phyloP scores from a whole-genome alignment of 2,329 filamentous ascomycete species.

The Sclerotinia spermophila region DNA sequence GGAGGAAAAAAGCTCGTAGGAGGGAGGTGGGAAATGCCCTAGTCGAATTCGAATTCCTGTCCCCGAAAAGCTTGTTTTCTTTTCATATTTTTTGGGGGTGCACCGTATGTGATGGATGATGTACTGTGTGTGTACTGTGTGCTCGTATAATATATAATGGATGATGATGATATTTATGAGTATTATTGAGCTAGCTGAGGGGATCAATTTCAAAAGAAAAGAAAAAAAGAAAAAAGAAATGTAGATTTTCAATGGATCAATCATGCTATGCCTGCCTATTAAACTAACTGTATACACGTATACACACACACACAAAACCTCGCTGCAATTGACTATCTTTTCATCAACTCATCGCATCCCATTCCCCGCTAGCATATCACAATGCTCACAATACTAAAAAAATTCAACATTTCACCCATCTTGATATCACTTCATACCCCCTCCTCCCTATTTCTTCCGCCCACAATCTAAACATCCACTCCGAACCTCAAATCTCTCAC shows the following conservation, averaged over 20 bases:
- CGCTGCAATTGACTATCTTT: constrained; percentile 2
- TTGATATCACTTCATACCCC: neutral
- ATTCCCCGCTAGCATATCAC: neutral
- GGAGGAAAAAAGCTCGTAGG: no score
- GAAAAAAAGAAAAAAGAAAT: neutral
- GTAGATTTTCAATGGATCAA: constrained; percentile 2
- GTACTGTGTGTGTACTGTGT: neutral
- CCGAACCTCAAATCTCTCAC: neutral
- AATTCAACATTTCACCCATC: neutral
- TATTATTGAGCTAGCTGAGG: neutral
- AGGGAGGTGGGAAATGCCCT: no score
- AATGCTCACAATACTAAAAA: neutral
- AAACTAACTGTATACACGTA: constrained; percentile 14
- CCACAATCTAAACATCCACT: neutral
- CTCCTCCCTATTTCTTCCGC: neutral
- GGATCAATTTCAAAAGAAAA: neutral
- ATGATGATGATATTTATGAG: no score
- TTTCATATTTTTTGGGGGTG: no score
- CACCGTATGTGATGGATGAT: neutral
- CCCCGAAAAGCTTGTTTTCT: no score
- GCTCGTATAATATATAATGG: neutral
- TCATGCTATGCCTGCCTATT: constrained; percentile 16
- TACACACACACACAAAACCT: constrained; percentile 9
- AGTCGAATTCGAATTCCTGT: no score
- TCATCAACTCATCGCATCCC: neutral